Base-by-base conservation (phyloP, 2,329 filamentous ascomycete genomes). In the Diaporthe australafricana region DNA sequence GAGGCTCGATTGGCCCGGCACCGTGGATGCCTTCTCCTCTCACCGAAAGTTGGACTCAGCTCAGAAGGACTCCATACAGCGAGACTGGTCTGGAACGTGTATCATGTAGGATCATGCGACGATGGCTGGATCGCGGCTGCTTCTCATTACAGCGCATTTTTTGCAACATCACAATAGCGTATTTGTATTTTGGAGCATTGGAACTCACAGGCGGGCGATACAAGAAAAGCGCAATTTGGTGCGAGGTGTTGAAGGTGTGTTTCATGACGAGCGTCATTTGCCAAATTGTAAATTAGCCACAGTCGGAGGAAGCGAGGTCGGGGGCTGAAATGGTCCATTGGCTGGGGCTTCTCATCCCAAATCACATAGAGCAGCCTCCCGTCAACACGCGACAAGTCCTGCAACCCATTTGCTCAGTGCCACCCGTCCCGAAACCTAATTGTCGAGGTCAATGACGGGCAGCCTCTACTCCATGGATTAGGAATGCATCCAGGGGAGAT, bases 221-320 rank as follows among this genome's bases (percentile, higher is more conserved):
- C n/a, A 9, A 16, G 14, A 45, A 12, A 27, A n/a, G 67, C 12
- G 4, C 25, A 60, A 4, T 22, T 48, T 42, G 53, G 38, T 60
- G 45, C 53, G 42, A 69, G 67, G 55, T 16, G 67, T 60, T 69
- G 22, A 40, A 30, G 67, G 67, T 22, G 53, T 48, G 1, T 27
- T 22, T 22, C 12, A 53, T 11, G 45, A 22, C 27, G 42, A 22
- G 27, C 30, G 17, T 50, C 42, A 27, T 50, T 20, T 12, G n/a
- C 8, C 12, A 38, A 12, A 2, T 16, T 50, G 30, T 65, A 38
- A 48, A 48, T 35, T 1, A 20, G 40, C 25, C 30, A 4, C 16
- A 42, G 12, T 20, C 7, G 27, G 30, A 25, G 22, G 14, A 20
- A 38, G 25, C n/a, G 20, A 50, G 14, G 45, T 50, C 30, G 25